Evolutionary conservation across 345 rosid species (phyloP).

Genomic region (Gossypium turneri): DNA sequence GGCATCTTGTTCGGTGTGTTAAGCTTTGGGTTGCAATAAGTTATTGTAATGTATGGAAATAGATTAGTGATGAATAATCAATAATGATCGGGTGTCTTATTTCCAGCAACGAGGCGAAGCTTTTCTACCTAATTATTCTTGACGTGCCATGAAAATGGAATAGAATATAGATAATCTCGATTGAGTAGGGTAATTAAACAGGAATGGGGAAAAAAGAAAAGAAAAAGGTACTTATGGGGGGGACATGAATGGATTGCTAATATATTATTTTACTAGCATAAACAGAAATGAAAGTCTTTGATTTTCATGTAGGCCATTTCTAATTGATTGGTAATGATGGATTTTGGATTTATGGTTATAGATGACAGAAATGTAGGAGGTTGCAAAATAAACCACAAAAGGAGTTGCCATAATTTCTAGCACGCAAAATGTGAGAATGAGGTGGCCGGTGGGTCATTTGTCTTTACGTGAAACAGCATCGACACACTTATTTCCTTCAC

Average conservation of each 20-base stretch:
- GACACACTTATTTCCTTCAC: no score
- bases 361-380: no score
- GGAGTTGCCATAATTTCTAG: no score
- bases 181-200: background rate
- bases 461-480: no score
- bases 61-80: constrained; percentile 12
- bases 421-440: no score
- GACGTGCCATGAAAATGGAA: background rate
- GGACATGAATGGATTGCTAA: background rate
- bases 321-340: no score
- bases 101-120: background rate
- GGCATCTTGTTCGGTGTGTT: background rate
- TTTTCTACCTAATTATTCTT: background rate
- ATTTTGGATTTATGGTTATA: no score
- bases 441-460: no score
- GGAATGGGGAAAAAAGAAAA: background rate
- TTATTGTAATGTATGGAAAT: background rate
- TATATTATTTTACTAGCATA: no score
- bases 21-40: constrained; percentile 9
- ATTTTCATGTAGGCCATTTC: no score
- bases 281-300: no score
- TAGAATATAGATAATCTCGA: background rate
- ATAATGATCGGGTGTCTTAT: background rate
- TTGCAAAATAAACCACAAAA: no score
- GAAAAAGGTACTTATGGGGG: background rate